Evolutionary conservation across 148 eudicot genomes (phyloP).

Genomic region (Vaccinium myrtillus): DNA sequence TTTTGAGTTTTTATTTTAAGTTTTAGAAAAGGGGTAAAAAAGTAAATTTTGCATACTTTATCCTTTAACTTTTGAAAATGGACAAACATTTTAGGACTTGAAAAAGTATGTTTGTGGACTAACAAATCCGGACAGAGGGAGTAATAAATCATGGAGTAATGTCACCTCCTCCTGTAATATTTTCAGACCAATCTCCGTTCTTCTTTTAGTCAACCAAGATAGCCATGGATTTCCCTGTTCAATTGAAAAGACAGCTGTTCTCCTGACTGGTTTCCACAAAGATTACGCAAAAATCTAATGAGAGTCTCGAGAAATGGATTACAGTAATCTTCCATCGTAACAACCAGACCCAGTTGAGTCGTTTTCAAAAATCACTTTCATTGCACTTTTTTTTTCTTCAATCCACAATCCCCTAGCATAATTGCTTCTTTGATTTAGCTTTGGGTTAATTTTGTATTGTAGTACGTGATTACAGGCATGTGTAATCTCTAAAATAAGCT

Average conservation of each 20-base stretch:
- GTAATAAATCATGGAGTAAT: too few relatives aligned
- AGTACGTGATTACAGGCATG: too few relatives aligned
- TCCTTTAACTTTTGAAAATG: too few relatives aligned
- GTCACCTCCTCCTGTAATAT: not conserved
- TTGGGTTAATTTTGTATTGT: not conserved
- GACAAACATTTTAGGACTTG: too few relatives aligned
- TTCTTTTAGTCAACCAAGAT: not conserved
- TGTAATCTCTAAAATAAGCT: not conserved
- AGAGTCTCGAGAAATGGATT: not conserved
- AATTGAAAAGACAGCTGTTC: not conserved
- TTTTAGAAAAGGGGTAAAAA: too few relatives aligned
- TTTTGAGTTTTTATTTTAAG: too few relatives aligned
- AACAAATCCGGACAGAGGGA: too few relatives aligned
- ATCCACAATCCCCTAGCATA: too few relatives aligned
- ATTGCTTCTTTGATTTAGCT: not conserved
- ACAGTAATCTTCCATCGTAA: not conserved
- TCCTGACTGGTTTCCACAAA: not conserved
- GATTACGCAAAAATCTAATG: not conserved
- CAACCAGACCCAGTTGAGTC: not conserved
- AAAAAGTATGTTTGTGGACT: too few relatives aligned
- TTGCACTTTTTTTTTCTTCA: too few relatives aligned
- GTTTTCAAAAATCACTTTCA: not conserved
- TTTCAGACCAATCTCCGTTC: not conserved
- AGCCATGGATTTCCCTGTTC: not conserved
- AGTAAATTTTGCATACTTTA: too few relatives aligned